Base-by-base conservation (phyloP, 306 rosid genomes). In the Benincasa hispida region DNA sequence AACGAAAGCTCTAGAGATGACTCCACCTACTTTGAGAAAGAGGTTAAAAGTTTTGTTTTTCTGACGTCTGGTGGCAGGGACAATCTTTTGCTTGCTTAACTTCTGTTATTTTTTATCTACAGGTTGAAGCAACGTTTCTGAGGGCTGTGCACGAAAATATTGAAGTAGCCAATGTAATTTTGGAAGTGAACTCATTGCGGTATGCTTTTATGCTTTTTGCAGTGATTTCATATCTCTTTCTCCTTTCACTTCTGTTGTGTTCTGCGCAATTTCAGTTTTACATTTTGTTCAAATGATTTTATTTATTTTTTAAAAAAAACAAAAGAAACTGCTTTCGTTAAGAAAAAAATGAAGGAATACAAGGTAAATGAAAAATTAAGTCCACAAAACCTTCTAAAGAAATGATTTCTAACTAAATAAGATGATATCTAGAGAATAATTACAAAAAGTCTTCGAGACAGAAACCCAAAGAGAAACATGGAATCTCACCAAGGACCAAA, bases 121-220 rank as follows among this genome's bases (percentile, higher is more conserved):
- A 95, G 99, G 98, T 92, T 75, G 98, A 95, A 87, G 96, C 93
- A 65, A 95, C 99, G 55, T 95, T 95, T 78, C 87, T 88, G 58
- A 87, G 99, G 86, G 98, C 90, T 75, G 99, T 88, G 79, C 86
- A 90, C 27, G 99, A 95, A 85, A 92, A 89, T 87, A 90, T 95
- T 76, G 37, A 88, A 78, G 97, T 86, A 25, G 88, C 79, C 61
- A 81, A 89, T 83, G 84, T 92, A 80, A 81, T 89, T 74, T 85
- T 95, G 78, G 99, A 95, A 86, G 85, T 95, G 66, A 95, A 92
- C 83, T 86, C 98, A 62, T 77, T 91, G 78, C 87, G 92, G 99
- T 95, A 90, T 83, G 88, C 76, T 76, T 41, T 69, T 14, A 7
- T 50, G 22, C 10, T 50, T 72, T 35, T 47, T 15, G 12, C 13